phyloP scores from a whole-genome alignment of 768 basidiomycete genomes.

The Lactarius trivialis region DNA sequence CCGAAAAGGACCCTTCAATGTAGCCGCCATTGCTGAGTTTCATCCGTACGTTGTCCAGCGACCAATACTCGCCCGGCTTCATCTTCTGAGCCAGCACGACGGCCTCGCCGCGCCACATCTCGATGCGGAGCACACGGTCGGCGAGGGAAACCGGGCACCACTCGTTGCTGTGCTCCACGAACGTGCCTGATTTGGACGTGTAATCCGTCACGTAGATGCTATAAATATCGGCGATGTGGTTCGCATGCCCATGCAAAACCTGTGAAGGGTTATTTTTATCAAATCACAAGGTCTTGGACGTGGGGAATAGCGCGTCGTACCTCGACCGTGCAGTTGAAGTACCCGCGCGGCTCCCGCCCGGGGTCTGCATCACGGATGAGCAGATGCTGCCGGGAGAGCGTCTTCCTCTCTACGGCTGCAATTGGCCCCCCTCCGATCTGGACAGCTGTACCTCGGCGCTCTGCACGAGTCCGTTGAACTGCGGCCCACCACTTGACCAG shows the following conservation, averaged over 20 bases:
- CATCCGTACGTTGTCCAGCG: constrained; percentile 21
- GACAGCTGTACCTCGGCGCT: constrained; percentile 12
- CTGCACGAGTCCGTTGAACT: constrained; percentile 16
- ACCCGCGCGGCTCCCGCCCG: constrained; percentile 39
- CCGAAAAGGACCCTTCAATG: constrained; percentile 19
- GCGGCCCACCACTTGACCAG: constrained; percentile 21
- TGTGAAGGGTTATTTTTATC: background rate
- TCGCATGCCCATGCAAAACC: constrained; percentile 19
- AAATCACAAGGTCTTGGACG: background rate
- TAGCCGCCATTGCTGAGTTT: constrained; percentile 12
- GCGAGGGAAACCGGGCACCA: constrained; percentile 20
- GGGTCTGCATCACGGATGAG: constrained; percentile 48
- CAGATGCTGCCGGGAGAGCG: constrained; percentile 34
- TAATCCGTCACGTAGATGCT: constrained; percentile 24
- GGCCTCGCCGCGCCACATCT: constrained; percentile 22
- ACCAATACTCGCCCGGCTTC: constrained; percentile 24
- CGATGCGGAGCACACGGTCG: constrained; percentile 20
- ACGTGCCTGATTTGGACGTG: constrained; percentile 15
- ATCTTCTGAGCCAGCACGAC: constrained; percentile 13
- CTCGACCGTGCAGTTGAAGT: constrained; percentile 53
- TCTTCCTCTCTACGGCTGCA: background rate
- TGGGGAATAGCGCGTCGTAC: background rate
- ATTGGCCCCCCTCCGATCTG: constrained; percentile 18
- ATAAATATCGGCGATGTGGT: constrained; percentile 15
- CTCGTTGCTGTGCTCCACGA: constrained; percentile 3